These are phyloP conservation scores for Fusarium sp. DNA, from an alignment of 2,329 filamentous ascomycete genomes.

Conservation along the genomic window DNA sequence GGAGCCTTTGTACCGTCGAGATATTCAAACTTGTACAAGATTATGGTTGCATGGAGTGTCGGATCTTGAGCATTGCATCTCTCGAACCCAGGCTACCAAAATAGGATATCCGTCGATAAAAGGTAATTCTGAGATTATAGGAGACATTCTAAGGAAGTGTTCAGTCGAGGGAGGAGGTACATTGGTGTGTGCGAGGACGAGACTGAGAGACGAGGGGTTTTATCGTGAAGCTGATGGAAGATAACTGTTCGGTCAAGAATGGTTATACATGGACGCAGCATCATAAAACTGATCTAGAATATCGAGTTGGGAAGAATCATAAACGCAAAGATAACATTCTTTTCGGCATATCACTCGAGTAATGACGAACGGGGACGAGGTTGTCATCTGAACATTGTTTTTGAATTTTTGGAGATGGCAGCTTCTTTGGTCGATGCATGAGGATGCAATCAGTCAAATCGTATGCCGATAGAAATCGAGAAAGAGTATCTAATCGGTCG, in stretches of 20 bases:
- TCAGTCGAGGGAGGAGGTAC: neutral
- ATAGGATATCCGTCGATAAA: fast-evolving
- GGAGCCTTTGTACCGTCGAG: neutral
- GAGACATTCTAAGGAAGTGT: too few species aligned
- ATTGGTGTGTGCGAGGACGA: neutral
- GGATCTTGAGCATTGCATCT: neutral
- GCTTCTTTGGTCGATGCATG: neutral
- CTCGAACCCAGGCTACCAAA: too few species aligned
- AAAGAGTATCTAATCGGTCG: neutral
- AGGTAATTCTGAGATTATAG: fast-evolving
- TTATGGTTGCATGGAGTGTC: too few species aligned
- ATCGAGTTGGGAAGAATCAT: fast-evolving
- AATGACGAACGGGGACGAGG: neutral
- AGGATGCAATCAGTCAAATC: fast-evolving
- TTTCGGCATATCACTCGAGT: neutral
- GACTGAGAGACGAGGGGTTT: neutral
- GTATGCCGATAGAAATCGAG: fast-evolving
- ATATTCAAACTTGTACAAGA: neutral
- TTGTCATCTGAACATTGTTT: neutral
- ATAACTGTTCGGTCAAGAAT: neutral
- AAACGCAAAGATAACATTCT: neutral
- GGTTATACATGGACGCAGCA: fast-evolving
- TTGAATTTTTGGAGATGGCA: conserved; percentile 12
- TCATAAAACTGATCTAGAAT: fast-evolving
- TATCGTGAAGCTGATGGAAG: neutral